Evolutionary conservation across 176 grass and related monocot species (phyloP).

Genomic region (Ananas comosus): DNA sequence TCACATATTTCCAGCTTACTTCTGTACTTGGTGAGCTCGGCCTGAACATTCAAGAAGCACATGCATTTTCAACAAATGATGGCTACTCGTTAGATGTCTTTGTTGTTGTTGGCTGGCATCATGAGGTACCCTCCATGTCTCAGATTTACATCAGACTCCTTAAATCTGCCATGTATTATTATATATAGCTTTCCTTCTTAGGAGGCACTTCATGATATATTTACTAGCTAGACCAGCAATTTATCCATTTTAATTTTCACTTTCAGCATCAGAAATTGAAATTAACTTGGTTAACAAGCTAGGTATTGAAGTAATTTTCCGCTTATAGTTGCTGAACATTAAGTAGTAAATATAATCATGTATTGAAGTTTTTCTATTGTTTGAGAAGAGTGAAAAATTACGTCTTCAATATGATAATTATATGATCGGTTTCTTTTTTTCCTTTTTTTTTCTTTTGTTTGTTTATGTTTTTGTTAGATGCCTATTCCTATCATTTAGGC

Average conservation of each 20-base stretch:
- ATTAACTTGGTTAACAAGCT: not conserved
- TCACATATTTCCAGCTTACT: not conserved
- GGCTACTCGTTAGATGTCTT: slow-evolving; percentile 41
- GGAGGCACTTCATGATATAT: not conserved
- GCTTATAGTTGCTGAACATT: no score
- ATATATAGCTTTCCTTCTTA: not conserved
- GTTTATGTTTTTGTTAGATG: no score
- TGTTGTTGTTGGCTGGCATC: slow-evolving; percentile 31
- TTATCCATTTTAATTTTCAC: not conserved
- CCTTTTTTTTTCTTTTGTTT: no score
- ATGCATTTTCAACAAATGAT: slow-evolving; percentile 35
- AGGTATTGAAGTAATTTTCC: no score
- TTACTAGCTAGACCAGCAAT: not conserved
- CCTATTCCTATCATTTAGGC: no score
- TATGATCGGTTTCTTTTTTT: no score
- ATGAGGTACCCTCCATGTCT: slow-evolving; percentile 20
- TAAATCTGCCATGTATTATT: slow-evolving; percentile 1
- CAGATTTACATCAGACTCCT: not conserved
- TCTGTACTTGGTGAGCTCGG: slow-evolving; percentile 20
- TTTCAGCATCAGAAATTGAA: not conserved
- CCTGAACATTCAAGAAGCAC: slow-evolving; percentile 33
- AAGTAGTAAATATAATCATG: no score
- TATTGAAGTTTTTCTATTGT: no score
- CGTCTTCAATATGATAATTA: no score
- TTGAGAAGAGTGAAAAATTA: no score